Evolutionary conservation across 2,329 filamentous ascomycete species (phyloP), one percentile per base, ranked within the genome.

Genomic region (Nemania sp.): DNA sequence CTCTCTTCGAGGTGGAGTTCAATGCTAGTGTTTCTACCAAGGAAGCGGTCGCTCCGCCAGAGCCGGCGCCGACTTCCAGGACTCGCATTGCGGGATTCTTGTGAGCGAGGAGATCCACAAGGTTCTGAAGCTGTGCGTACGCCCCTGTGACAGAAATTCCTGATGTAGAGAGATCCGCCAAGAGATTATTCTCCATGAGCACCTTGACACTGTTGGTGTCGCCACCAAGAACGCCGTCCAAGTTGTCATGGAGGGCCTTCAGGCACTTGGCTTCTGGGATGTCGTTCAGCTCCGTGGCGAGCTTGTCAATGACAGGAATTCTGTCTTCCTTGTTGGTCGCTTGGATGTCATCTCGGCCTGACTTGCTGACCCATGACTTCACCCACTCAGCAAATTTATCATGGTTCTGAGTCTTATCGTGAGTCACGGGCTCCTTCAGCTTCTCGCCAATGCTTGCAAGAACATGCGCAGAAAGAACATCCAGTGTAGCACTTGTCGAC

Each of bases 31-130:
- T 41, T 2, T 41, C 23, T 6, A 57, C 22, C 0, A 52, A 24
- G 12, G 37, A 8, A 11, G 41, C 20, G 14, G 50, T 45, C 22
- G 43, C 37, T 3, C 54, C 37, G 5, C 22, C 50, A 0, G 40
- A 28, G 2, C 26, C 23, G 3, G n/a, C 52, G 7, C 52, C 40
- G n/a, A 49, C 22, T n/a, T 50, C 52, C 8, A 54, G 22, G 8
- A 57, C 51, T 11, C 49, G 8, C 50, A 53, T 57, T 14, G 28
- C 34, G 12, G 54, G 50, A 24, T 47, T 47, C 14, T 51, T 47
- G 33, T 57, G 54, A n/a, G 41, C 45, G 12, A 47, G 30, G 3
- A 57, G 37, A 7, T 57, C 54, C 1, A 57, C n/a, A 1, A 31
- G 3, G 17, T 43, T 20, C 17, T 44, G 50, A 23, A 57, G 40